Percentiles rank a stretch among this genome's conserved stretches.
Conservation (phyloP, 2,329 filamentous ascomycete genomes). For the Fusarium citri region DNA sequence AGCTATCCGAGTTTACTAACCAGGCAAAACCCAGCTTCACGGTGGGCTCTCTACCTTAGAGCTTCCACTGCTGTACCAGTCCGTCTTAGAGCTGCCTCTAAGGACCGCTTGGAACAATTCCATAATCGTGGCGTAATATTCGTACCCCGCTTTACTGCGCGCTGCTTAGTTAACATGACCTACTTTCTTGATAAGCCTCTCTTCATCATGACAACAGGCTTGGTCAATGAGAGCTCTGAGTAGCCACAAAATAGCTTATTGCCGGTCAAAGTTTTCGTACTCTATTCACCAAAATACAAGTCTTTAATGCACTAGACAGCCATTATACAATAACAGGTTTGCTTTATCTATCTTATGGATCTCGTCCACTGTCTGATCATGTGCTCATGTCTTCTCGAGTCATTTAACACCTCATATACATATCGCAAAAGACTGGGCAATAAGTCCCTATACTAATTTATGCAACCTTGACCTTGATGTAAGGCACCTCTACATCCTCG, state of each 20-base stretch:
- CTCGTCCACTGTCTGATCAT: conserved; percentile 27
- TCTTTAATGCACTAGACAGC: neutral
- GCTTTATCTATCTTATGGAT: conserved; percentile 41
- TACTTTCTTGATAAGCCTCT: conserved; percentile 38
- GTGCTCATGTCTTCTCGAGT: conserved; percentile 30
- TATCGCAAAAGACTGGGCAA: conserved; percentile 15
- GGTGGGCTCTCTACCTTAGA: conserved; percentile 16
- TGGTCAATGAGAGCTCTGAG: conserved; percentile 3
- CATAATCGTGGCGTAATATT: conserved; percentile 46
- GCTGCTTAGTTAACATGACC: conserved; percentile 34
- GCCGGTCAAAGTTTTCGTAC: neutral
- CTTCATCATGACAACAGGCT: conserved; percentile 31
- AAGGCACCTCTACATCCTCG: conserved; percentile 97
- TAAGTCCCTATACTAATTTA: conserved; percentile 23
- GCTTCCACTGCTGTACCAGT: conserved; percentile 16
- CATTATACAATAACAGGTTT: conserved; percentile 18
- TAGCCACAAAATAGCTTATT: neutral
- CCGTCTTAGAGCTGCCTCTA: conserved; percentile 8
- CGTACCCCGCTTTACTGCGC: conserved; percentile 40
- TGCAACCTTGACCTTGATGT: conserved; percentile 85
- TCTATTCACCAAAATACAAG: neutral
- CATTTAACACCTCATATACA: conserved; percentile 25
- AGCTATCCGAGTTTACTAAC: conserved; percentile 16
- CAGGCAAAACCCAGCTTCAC: conserved; percentile 14
- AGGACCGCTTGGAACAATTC: conserved; percentile 26